phyloP scores from a whole-genome alignment of 1,139 yeast species.

The Suhomyces chickasaworum region DNA sequence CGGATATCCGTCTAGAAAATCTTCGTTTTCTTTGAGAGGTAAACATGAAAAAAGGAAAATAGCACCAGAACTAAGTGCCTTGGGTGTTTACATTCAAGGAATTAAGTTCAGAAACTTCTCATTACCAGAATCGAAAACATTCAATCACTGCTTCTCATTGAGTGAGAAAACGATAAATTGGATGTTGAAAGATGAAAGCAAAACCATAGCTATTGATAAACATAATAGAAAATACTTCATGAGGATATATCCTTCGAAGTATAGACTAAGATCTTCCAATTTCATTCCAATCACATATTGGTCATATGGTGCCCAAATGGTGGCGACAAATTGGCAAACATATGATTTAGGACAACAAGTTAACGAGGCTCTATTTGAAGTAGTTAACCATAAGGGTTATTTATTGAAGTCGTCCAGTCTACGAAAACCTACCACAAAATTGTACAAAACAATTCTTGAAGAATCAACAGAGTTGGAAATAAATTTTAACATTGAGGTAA shows the following conservation, averaged over 20 bases:
- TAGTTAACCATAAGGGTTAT: constrained; percentile 66
- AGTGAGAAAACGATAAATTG: constrained; percentile 69
- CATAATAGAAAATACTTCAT: constrained; percentile 77
- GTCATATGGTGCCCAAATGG: constrained; percentile 89
- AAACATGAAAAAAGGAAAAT: constrained; percentile 30
- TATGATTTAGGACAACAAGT: constrained; percentile 86
- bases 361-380: constrained; percentile 80
- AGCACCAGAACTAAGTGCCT: constrained; percentile 52
- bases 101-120: constrained; percentile 79
- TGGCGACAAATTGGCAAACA: constrained; percentile 96
- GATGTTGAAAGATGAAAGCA: constrained; percentile 63
- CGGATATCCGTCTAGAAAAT: constrained; percentile 18
- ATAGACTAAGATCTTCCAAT: constrained; percentile 75
- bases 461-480: constrained; percentile 7
- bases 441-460: constrained; percentile 19
- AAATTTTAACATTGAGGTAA: constrained; percentile 46
- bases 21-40: constrained; percentile 27
- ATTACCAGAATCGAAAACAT: constrained; percentile 79
- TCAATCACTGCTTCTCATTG: constrained; percentile 83
- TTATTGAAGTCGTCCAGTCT: constrained; percentile 67
- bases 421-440: constrained; percentile 37
- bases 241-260: constrained; percentile 86
- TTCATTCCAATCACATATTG: constrained; percentile 79
- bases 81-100: constrained; percentile 74
- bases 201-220: constrained; percentile 57